These are phyloP conservation scores for Chaetomiaceae sp. DNA, from an alignment of 2,329 filamentous ascomycete species.

Conservation along the genomic window DNA sequence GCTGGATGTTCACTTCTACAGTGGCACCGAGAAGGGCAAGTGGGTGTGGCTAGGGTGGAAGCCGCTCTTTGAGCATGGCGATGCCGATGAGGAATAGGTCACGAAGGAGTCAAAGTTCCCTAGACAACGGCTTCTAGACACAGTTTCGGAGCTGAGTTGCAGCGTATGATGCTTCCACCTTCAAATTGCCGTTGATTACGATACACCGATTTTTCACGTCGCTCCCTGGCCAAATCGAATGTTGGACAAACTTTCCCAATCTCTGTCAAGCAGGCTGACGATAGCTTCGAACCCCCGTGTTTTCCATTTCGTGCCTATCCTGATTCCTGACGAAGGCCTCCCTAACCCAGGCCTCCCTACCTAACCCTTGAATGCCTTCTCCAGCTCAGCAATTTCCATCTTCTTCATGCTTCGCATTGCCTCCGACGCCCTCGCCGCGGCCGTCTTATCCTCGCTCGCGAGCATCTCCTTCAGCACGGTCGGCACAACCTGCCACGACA, in stretches of 20 bases:
- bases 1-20: conserved; percentile 14
- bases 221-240: too few relatives aligned
- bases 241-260: too few relatives aligned
- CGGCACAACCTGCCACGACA: conserved; percentile 46
- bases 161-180: too few relatives aligned
- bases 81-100: background rate
- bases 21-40: conserved; percentile 12
- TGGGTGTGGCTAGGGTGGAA: conserved; percentile 17
- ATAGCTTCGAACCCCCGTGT: too few relatives aligned
- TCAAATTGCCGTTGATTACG: too few relatives aligned
- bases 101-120: background rate
- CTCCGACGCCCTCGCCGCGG: conserved; percentile 29
- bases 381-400: conserved; percentile 38
- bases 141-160: too few relatives aligned
- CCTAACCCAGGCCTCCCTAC: too few relatives aligned
- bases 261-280: too few relatives aligned
- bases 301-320: too few relatives aligned
- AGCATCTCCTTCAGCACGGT: conserved; percentile 35
- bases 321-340: too few relatives aligned
- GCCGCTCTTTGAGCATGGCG: background rate
- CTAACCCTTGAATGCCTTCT: conserved; percentile 33
- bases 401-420: conserved; percentile 43
- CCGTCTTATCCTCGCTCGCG: conserved; percentile 33
- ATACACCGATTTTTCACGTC: too few relatives aligned
- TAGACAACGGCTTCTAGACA: too few relatives aligned